Conservation (phyloP, 169 alveolate genomes). For the Cyclospora cayetanensis region DNA sequence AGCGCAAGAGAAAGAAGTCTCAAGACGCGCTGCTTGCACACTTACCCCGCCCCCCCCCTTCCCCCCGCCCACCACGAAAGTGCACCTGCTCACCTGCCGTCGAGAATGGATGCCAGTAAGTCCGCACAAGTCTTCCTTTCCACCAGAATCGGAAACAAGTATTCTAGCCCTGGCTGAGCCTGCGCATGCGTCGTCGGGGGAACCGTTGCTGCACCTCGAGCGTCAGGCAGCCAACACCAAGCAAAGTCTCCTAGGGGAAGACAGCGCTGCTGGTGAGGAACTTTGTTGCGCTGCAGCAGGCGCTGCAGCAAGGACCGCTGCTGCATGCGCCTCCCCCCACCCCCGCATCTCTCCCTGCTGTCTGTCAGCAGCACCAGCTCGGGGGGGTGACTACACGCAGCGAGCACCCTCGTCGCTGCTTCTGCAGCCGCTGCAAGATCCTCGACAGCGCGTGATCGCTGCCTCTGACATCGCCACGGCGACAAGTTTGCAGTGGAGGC, state of each 20-base stretch:
- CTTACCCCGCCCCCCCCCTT: no score
- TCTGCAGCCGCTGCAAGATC: neutral
- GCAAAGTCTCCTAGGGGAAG: neutral
- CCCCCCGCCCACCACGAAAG: no score
- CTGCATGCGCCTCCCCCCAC: conserved; percentile 9
- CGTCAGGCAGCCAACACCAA: neutral
- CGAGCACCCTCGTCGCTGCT: neutral
- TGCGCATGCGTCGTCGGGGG: neutral
- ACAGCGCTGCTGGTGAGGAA: neutral
- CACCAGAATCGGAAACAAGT: neutral
- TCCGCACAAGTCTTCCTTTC: neutral
- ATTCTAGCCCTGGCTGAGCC: neutral
- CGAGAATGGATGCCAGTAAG: neutral
- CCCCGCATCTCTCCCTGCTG: neutral
- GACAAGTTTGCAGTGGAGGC: neutral
- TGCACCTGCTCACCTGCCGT: conserved; percentile 21
- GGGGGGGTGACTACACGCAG: neutral
- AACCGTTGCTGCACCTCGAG: neutral
- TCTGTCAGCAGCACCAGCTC: conserved; percentile 6
- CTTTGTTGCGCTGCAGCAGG: conserved; percentile 1
- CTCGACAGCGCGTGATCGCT: neutral
- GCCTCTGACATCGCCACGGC: neutral
- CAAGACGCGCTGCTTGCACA: no score
- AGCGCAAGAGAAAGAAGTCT: no score
- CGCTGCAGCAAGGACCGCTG: conserved; percentile 16